A percentile compares a stretch with the other conserved stretches of the same genome.
phyloP scores from a whole-genome alignment of 2,329 filamentous ascomycete genomes.

The Calonectria crousiana region DNA sequence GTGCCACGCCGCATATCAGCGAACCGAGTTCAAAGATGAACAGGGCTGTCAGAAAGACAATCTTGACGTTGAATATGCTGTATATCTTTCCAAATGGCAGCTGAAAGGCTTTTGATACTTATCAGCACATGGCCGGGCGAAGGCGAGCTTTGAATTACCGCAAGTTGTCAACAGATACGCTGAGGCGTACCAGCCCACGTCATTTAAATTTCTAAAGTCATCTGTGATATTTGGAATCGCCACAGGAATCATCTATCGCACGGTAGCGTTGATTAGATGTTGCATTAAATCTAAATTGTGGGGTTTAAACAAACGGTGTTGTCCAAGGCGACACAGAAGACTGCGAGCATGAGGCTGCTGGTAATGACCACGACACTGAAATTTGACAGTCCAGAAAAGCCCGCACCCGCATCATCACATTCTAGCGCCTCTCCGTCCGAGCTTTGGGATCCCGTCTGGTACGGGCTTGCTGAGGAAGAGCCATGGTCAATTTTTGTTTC shows the following conservation, averaged over 20 bases:
- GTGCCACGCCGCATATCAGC: constrained; percentile 60
- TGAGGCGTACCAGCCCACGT: constrained; percentile 69
- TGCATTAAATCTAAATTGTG: not conserved
- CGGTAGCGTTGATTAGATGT: not conserved
- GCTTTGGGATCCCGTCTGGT: not conserved
- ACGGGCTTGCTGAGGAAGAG: not conserved
- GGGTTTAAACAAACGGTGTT: not conserved
- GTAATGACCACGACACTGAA: not conserved
- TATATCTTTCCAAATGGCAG: constrained; percentile 56
- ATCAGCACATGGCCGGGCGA: not conserved
- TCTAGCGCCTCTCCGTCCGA: not conserved
- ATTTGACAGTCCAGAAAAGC: not conserved
- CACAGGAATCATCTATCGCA: constrained; percentile 58
- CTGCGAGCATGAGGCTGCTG: not conserved
- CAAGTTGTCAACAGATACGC: constrained; percentile 62
- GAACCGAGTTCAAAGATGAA: constrained; percentile 65
- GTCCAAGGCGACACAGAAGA: not conserved
- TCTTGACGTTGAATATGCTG: constrained; percentile 64
- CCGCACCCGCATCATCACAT: not conserved
- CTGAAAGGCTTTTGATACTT: constrained; percentile 38
- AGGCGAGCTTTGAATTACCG: not conserved
- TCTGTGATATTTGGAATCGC: constrained; percentile 66
- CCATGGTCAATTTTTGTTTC: not conserved
- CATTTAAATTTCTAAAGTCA: constrained; percentile 60
- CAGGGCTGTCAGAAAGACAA: constrained; percentile 60